Percentiles rank a stretch among this genome's conserved stretches.
Evolutionary conservation across 2,329 filamentous ascomycete genomes (phyloP).

Genomic region (Claviceps spartinae): DNA sequence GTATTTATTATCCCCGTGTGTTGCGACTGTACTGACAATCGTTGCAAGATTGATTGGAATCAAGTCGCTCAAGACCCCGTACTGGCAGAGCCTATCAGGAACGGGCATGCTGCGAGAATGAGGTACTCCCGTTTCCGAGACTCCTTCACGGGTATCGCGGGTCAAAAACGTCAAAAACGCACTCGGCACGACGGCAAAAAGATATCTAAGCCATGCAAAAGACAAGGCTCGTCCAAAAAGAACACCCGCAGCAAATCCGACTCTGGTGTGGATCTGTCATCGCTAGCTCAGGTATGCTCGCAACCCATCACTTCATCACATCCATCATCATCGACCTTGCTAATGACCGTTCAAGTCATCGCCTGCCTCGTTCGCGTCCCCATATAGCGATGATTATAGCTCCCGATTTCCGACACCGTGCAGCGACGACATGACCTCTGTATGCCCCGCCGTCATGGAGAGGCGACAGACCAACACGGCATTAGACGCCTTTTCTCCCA

Average conservation of each 20-base stretch:
- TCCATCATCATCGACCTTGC: neutral
- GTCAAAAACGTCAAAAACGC: constrained; percentile 34
- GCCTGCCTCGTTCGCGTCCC: constrained; percentile 23
- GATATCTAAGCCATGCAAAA: constrained; percentile 31
- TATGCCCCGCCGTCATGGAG: constrained; percentile 17
- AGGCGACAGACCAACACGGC: constrained; percentile 7
- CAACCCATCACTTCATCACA: neutral
- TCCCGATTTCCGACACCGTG: constrained; percentile 37
- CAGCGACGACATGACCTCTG: constrained; percentile 34
- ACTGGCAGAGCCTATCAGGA: constrained; percentile 39
- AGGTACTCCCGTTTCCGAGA: constrained; percentile 40
- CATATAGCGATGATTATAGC: constrained; percentile 24
- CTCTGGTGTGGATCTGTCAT: constrained; percentile 15
- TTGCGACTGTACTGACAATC: constrained; percentile 1
- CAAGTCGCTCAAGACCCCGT: constrained; percentile 41
- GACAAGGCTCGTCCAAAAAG: constrained; percentile 19
- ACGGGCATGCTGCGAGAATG: constrained; percentile 49
- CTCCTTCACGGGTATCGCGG: constrained; percentile 33
- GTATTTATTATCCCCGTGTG: neutral
- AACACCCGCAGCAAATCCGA: constrained; percentile 28
- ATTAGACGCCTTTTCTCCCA: constrained; percentile 3
- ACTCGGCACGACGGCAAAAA: constrained; percentile 28
- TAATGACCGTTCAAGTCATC: constrained; percentile 17
- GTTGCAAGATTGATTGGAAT: constrained; percentile 43
- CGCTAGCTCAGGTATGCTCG: constrained; percentile 16